A percentile compares a stretch with the other conserved stretches of the same genome.
phyloP scores from a whole-genome alignment of 129 eudicot genomes.

The Kitagawia praeruptora region DNA sequence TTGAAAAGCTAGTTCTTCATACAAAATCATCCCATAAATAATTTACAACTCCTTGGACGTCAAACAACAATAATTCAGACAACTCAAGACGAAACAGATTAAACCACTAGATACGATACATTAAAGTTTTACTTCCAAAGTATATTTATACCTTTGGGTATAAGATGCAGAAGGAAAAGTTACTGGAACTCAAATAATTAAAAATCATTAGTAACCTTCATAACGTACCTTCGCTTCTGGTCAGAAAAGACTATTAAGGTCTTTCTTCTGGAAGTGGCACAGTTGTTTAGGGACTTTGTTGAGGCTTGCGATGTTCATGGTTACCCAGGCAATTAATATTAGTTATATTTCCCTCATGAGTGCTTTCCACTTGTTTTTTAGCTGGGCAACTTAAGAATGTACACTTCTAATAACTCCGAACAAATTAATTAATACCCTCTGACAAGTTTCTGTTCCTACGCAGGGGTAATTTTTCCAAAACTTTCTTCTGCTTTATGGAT shows the following conservation, averaged over 20 bases:
- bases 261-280: constrained; percentile 33
- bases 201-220: neutral
- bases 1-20: neutral
- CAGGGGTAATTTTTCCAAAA: too few relatives aligned
- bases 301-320: constrained; percentile 74
- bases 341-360: constrained; percentile 67
- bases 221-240: constrained; percentile 38
- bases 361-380: constrained; percentile 79
- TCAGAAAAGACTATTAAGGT: constrained; percentile 30
- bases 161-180: too few relatives aligned
- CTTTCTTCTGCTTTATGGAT: constrained; percentile 40
- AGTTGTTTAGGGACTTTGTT: constrained; percentile 34
- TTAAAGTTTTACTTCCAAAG: too few relatives aligned
- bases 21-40: neutral
- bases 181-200: constrained; percentile 7
- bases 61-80: too few relatives aligned
- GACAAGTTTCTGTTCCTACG: too few relatives aligned
- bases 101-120: neutral
- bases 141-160: too few relatives aligned
- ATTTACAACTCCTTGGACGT: too few relatives aligned
- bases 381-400: constrained; percentile 59
- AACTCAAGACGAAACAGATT: too few relatives aligned
- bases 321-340: constrained; percentile 59
- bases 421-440: too few relatives aligned
- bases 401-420: constrained; percentile 86